phyloP scores from a whole-genome alignment of 495 filamentous ascomycete genomes.

The Aspergillus carlsbadensis region DNA sequence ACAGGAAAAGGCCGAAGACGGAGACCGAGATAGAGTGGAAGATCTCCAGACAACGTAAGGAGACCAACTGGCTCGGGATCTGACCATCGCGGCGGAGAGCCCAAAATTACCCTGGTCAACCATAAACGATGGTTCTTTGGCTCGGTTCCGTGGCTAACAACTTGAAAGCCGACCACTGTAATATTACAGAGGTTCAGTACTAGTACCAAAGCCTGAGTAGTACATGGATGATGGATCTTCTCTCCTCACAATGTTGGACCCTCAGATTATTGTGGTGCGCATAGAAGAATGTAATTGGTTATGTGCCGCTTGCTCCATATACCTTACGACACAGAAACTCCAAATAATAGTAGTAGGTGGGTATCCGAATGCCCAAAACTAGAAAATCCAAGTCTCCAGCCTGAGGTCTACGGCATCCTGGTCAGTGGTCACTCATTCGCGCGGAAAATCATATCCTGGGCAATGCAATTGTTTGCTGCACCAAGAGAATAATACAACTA shows the following conservation, averaged over 20 bases:
- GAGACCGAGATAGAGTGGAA: conserved; percentile 15
- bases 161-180: background rate
- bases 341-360: no score
- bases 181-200: no score
- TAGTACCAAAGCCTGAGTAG: no score
- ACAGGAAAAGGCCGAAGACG: conserved; percentile 20
- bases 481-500: no score
- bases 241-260: no score
- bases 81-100: background rate
- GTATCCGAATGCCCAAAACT: no score
- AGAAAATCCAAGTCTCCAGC: background rate
- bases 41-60: conserved; percentile 26
- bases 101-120: conserved; percentile 4
- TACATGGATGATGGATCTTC: no score
- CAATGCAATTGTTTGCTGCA: background rate
- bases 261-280: no score
- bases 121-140: conserved; percentile 6
- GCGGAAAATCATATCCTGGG: conserved; percentile 4
- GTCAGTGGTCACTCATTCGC: background rate
- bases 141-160: background rate
- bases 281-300: no score
- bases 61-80: background rate
- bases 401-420: background rate
- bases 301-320: no score
- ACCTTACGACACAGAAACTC: no score